Conservation (phyloP, 2,329 filamentous ascomycete species). For the Alternaria dauci region DNA sequence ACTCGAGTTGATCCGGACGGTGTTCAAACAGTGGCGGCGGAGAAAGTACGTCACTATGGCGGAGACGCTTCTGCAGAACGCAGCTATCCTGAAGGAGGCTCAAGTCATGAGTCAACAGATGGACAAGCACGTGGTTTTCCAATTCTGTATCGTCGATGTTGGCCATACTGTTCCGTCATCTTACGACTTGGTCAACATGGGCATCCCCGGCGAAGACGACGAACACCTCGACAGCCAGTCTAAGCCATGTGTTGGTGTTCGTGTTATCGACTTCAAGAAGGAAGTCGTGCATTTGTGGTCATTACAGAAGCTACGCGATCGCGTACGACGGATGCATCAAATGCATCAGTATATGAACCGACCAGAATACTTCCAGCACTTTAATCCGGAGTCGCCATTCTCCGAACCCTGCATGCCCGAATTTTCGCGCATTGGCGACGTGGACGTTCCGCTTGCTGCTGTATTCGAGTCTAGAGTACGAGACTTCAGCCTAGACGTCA, state of each 20-base stretch:
- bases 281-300: conserved; percentile 92
- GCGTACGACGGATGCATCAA: conserved; percentile 91
- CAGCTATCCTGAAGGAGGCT: conserved; percentile 88
- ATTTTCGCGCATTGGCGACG: conserved; percentile 91
- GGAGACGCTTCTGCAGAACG: conserved; percentile 87
- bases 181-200: conserved; percentile 95
- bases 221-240: conserved; percentile 78
- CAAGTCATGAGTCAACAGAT: conserved; percentile 98
- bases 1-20: conserved; percentile 71
- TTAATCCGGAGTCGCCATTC: conserved; percentile 92
- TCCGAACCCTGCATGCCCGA: conserved; percentile 89
- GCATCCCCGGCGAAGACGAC: conserved; percentile 86
- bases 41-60: conserved; percentile 94
- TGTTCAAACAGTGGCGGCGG: conserved; percentile 78
- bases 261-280: conserved; percentile 90
- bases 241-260: conserved; percentile 90
- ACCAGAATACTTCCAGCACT: conserved; percentile 92
- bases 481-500: conserved; percentile 89
- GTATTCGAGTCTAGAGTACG: conserved; percentile 96
- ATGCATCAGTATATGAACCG: conserved; percentile 97
- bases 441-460: conserved; percentile 87
- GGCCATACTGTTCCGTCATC: conserved; percentile 91
- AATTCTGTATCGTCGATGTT: conserved; percentile 89
- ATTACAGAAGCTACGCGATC: conserved; percentile 85
- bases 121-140: conserved; percentile 90